phyloP scores from a whole-genome alignment of 1,284 basidiomycete genomes.

The Rugosomyces carneus region DNA sequence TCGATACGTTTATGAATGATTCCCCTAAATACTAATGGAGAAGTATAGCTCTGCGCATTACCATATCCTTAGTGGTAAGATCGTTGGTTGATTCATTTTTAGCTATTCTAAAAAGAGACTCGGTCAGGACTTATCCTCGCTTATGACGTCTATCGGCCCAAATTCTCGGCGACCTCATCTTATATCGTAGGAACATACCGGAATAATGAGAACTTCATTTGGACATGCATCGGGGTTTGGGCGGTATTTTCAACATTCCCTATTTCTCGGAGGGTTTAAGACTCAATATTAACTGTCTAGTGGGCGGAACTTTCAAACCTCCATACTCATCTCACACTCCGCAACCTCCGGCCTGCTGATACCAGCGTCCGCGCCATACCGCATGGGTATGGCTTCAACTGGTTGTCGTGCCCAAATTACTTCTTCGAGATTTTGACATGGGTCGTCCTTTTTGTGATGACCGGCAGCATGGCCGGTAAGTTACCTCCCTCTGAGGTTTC shows the following conservation, averaged over 20 bases:
- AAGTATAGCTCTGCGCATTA: conserved; percentile 77
- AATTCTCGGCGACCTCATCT: conserved; percentile 52
- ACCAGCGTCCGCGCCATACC: conserved; percentile 83
- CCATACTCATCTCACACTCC: conserved; percentile 76
- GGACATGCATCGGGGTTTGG: conserved; percentile 65
- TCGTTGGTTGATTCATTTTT: conserved; percentile 1
- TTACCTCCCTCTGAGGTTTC: conserved; percentile 2
- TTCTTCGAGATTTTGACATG: conserved; percentile 87
- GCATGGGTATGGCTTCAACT: conserved; percentile 79
- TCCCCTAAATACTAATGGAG: neutral
- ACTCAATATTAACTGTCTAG: conserved; percentile 33
- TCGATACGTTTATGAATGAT: conserved; percentile 6
- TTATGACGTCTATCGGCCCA: conserved; percentile 75
- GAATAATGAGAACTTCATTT: conserved; percentile 65
- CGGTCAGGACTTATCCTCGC: conserved; percentile 62
- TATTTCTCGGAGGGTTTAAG: conserved; percentile 3
- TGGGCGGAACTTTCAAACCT: conserved; percentile 87
- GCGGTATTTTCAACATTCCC: conserved; percentile 65
- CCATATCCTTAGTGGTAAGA: conserved; percentile 71
- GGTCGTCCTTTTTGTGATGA: conserved; percentile 72
- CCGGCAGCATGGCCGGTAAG: conserved; percentile 73
- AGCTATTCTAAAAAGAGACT: conserved; percentile 14
- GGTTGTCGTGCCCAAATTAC: conserved; percentile 92
- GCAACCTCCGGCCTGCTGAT: conserved; percentile 77
- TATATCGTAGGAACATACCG: conserved; percentile 66